These are phyloP conservation scores for Marasmius oreades DNA, from an alignment of 1,284 basidiomycete species.

Conservation along the genomic window DNA sequence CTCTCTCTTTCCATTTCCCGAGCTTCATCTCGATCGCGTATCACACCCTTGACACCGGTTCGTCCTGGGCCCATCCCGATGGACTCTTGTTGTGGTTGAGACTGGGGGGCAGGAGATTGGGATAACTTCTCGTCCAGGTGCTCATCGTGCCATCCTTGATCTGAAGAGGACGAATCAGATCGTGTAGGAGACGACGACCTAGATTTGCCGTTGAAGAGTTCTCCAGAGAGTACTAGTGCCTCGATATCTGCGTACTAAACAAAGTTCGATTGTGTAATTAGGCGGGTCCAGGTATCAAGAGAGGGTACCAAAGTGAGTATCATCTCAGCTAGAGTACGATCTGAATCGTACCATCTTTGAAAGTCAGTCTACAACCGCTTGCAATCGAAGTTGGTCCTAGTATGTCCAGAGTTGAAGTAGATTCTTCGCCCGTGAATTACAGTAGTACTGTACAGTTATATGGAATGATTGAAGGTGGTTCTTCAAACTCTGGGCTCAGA, in stretches of 20 bases:
- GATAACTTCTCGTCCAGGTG: conserved; percentile 39
- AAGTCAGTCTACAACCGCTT: no score
- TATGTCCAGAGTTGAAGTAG: no score
- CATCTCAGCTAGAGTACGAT: no score
- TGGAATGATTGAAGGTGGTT: no score
- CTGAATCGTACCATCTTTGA: no score
- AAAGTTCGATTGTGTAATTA: neutral
- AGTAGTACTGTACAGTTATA: no score
- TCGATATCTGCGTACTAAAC: conserved; percentile 55
- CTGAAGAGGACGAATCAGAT: conserved; percentile 37
- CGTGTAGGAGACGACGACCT: conserved; percentile 56
- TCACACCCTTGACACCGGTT: conserved; percentile 82
- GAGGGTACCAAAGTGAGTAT: no score
- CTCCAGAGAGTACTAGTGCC: conserved; percentile 74
- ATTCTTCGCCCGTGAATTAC: no score
- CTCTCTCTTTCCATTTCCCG: conserved; percentile 47
- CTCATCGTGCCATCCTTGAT: conserved; percentile 45
- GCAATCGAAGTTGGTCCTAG: no score
- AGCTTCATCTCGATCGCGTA: conserved; percentile 72
- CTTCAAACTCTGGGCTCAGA: no score
- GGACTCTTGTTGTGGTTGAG: conserved; percentile 31
- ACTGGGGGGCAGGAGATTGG: conserved; percentile 19
- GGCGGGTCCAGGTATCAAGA: neutral
- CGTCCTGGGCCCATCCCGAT: conserved; percentile 83
- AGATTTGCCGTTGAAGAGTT: conserved; percentile 59